A percentile compares a stretch with the other conserved stretches of the same genome.
Conservation (phyloP, 1,284 basidiomycete genomes). For the Ustilago sp. region DNA sequence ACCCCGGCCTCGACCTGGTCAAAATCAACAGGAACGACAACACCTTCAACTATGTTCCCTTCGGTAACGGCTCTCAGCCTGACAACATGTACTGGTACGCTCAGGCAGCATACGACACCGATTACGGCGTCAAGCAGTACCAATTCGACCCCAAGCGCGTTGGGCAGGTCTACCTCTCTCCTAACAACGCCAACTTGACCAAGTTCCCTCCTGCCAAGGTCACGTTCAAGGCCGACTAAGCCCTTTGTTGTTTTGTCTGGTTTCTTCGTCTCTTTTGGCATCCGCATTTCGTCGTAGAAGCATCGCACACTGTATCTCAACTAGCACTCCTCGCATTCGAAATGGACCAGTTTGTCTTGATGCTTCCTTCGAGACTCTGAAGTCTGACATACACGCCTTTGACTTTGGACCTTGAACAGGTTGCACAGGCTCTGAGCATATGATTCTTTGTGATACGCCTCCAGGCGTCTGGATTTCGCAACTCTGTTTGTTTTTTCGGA, state of each 20-base stretch:
- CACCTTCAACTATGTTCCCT: constrained; percentile 15
- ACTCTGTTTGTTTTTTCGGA: too few relatives aligned
- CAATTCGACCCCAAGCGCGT: constrained; percentile 16
- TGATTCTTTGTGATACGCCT: too few relatives aligned
- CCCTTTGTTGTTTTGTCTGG: background rate
- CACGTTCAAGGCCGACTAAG: constrained; percentile 13
- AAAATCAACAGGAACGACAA: constrained; percentile 18
- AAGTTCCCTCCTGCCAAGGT: constrained; percentile 33
- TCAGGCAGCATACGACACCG: constrained; percentile 19
- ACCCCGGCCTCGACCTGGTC: constrained; percentile 9
- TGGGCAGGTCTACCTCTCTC: constrained; percentile 10
- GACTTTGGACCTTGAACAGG: too few relatives aligned
- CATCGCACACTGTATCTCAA: background rate
- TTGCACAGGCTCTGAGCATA: too few relatives aligned
- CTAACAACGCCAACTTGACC: constrained; percentile 19
- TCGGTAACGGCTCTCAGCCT: constrained; percentile 1
- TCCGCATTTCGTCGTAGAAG: background rate
- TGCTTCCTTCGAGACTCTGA: background rate
- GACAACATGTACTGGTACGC: constrained; percentile 16
- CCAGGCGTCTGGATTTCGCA: too few relatives aligned
- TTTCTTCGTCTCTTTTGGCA: background rate
- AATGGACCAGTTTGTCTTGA: background rate
- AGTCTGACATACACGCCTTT: too few relatives aligned
- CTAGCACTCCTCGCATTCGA: background rate
- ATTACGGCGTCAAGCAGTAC: constrained; percentile 32